Evolutionary conservation across 352 stramenopile genomes (phyloP).

Genomic region (Salisapilia sapeloensis): DNA sequence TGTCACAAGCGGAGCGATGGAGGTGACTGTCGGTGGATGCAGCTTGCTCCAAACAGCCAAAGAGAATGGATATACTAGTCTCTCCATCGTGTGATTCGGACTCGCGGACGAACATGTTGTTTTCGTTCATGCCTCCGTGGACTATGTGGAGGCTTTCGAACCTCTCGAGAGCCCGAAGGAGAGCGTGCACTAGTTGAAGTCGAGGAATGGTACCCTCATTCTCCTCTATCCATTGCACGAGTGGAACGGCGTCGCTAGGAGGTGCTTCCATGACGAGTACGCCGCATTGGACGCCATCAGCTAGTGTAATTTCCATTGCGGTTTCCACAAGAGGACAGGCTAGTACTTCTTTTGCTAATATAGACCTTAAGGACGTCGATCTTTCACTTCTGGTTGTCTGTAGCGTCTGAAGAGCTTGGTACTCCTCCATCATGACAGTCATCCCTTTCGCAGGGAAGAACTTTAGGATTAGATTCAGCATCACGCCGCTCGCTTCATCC

Average conservation of each 20-base stretch:
- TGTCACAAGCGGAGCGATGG: slow-evolving; percentile 1
- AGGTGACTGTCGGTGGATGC: slow-evolving; percentile 12
- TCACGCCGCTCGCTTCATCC: too few relatives aligned
- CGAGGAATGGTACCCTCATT: slow-evolving; percentile 7
- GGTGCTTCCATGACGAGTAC: slow-evolving; percentile 24
- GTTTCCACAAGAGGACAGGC: too few relatives aligned
- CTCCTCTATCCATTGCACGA: slow-evolving; percentile 15
- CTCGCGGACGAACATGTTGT: slow-evolving; percentile 18
- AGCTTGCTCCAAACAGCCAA: slow-evolving; percentile 27
- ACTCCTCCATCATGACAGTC: too few relatives aligned
- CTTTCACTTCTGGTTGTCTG: too few relatives aligned
- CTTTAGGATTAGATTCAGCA: too few relatives aligned
- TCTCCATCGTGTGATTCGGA: slow-evolving; percentile 12
- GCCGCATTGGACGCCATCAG: slow-evolving; percentile 19
- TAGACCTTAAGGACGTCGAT: too few relatives aligned
- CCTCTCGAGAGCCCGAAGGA: slow-evolving; percentile 17
- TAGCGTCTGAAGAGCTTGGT: too few relatives aligned
- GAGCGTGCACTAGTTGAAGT: slow-evolving; percentile 13
- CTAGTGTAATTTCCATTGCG: too few relatives aligned
- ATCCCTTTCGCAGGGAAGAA: too few relatives aligned
- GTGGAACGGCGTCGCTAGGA: slow-evolving; percentile 15
- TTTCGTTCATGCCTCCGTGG: slow-evolving; percentile 25
- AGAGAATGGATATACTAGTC: too few relatives aligned
- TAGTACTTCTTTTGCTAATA: too few relatives aligned
- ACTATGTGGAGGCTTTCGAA: slow-evolving; percentile 31